Conservation (phyloP, 495 filamentous ascomycete species). For the Coniosporium apollinis region DNA sequence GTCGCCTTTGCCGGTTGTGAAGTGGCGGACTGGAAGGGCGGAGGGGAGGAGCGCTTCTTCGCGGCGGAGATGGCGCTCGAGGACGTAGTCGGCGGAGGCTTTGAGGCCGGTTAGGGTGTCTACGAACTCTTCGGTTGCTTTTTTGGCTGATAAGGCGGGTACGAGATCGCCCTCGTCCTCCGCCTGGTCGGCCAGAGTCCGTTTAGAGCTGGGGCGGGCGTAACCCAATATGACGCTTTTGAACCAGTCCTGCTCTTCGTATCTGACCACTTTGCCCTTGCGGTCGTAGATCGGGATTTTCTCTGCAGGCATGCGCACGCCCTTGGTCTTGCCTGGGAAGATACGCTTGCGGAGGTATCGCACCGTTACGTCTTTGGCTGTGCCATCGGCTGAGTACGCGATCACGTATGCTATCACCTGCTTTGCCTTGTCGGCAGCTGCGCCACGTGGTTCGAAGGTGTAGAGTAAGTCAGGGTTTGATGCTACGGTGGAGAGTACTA, state of each 20-base stretch:
- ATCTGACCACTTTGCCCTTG: constrained; percentile 49
- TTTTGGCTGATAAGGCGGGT: constrained; percentile 41
- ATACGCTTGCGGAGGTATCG: constrained; percentile 73
- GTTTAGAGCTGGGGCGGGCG: constrained; percentile 33
- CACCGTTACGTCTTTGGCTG: constrained; percentile 88
- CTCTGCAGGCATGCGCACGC: constrained; percentile 55
- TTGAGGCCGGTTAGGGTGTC: constrained; percentile 77
- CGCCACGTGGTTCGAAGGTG: constrained; percentile 67
- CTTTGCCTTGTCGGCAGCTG: constrained; percentile 64
- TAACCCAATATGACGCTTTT: constrained; percentile 60
- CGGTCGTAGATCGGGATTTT: constrained; percentile 63
- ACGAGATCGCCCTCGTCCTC: constrained; percentile 65
- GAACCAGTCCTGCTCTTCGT: constrained; percentile 78
- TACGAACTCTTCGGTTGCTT: constrained; percentile 41
- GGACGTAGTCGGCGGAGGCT: constrained; percentile 64
- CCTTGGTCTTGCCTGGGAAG: constrained; percentile 84
- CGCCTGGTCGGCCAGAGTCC: constrained; percentile 54
- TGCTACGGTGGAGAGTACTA: constrained; percentile 50
- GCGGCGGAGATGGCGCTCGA: constrained; percentile 75
- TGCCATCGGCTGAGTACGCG: constrained; percentile 66
- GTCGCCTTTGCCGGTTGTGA: constrained; percentile 48
- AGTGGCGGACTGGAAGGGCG: constrained; percentile 54
- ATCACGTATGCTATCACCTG: constrained; percentile 89
- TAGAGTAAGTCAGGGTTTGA: constrained; percentile 52
- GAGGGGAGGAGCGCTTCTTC: constrained; percentile 73